Evolutionary conservation across 1,284 basidiomycete species (phyloP).

Genomic region (Anthracocystis walkeri): DNA sequence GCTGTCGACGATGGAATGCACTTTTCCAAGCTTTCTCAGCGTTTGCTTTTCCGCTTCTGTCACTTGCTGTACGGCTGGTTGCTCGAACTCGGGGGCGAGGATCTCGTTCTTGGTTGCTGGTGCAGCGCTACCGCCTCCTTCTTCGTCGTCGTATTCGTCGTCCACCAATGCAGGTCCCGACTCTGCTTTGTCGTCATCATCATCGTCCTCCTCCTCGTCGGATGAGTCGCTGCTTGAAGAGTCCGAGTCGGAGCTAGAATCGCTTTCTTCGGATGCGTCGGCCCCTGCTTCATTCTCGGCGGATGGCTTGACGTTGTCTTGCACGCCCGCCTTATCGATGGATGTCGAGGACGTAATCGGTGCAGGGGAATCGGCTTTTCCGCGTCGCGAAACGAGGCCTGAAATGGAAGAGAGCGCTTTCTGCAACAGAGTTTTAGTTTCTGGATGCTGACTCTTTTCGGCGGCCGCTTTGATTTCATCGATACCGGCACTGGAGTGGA

Average conservation of each 20-base stretch:
- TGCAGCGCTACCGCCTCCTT: slow-evolving; percentile 21
- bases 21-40: slow-evolving; percentile 51
- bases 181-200: slow-evolving; percentile 17
- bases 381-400: slow-evolving; percentile 31
- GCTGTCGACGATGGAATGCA: slow-evolving; percentile 65
- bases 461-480: slow-evolving; percentile 36
- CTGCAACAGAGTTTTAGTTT: slow-evolving; percentile 38
- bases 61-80: slow-evolving; percentile 38
- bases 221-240: slow-evolving; percentile 38
- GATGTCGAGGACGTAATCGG: slow-evolving; percentile 3
- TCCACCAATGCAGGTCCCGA: slow-evolving; percentile 1
- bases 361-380: slow-evolving; percentile 14
- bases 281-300: slow-evolving; percentile 7
- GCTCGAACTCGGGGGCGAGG: slow-evolving; percentile 43
- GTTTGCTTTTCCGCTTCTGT: slow-evolving; percentile 39
- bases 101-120: slow-evolving; percentile 65
- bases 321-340: background rate
- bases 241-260: slow-evolving; percentile 22
- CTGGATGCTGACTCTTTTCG: slow-evolving; percentile 42
- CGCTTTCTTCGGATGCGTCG: slow-evolving; percentile 15
- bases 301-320: slow-evolving; percentile 2
- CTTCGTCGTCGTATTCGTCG: slow-evolving; percentile 54
- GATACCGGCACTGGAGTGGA: slow-evolving; percentile 22
- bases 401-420: slow-evolving; percentile 42
- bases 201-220: slow-evolving; percentile 28